Conservation (phyloP, 2,329 filamentous ascomycete species). For the Setomelanomma holmii region DNA sequence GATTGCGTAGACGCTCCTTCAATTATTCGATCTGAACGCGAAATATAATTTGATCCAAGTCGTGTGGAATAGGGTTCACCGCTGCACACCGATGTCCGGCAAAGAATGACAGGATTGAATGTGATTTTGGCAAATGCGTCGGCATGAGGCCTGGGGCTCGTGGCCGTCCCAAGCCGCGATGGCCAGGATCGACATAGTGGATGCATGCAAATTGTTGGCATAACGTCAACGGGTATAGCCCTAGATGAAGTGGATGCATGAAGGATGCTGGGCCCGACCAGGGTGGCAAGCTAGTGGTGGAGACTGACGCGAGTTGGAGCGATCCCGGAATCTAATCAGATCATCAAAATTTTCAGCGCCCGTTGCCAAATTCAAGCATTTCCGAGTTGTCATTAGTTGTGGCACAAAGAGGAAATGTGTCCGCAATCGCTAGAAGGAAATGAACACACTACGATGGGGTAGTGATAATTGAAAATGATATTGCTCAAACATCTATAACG, state of each 20-base stretch:
- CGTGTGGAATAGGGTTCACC: no score
- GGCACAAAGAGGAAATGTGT: neutral
- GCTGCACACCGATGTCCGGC: neutral
- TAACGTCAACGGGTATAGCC: constrained; percentile 20
- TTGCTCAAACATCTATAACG: neutral
- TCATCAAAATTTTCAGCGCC: constrained; percentile 5
- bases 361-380: neutral
- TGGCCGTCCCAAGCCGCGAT: constrained; percentile 30
- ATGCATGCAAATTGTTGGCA: constrained; percentile 13
- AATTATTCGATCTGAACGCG: neutral
- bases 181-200: constrained; percentile 33
- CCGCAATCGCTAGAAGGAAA: neutral
- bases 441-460: no score
- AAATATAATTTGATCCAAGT: no score
- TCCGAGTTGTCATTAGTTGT: neutral
- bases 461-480: neutral
- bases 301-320: neutral
- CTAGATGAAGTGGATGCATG: constrained; percentile 24
- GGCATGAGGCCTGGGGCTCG: constrained; percentile 24
- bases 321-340: constrained; percentile 26
- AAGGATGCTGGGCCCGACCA: constrained; percentile 15
- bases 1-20: no score
- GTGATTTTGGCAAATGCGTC: constrained; percentile 16
- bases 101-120: neutral
- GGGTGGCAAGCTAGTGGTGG: constrained; percentile 10